Conservation (phyloP, 2,329 filamentous ascomycete genomes). For the Colletotrichum somersetense region DNA sequence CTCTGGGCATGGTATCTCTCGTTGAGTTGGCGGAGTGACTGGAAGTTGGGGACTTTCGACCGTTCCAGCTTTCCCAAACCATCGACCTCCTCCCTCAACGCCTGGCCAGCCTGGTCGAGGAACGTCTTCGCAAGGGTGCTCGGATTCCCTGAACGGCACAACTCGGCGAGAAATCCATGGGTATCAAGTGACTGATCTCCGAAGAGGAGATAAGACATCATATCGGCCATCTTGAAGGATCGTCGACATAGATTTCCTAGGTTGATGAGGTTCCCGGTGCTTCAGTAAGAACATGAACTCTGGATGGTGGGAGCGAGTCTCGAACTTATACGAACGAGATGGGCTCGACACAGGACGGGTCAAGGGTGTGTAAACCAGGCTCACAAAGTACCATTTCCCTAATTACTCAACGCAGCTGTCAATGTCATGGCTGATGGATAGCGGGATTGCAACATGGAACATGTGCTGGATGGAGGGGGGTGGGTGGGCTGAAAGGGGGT, state of each 20-base stretch:
- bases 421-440: conserved; percentile 42
- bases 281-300: conserved; percentile 22
- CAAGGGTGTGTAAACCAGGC: conserved; percentile 31
- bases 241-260: conserved; percentile 47
- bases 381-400: conserved; percentile 35
- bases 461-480: conserved; percentile 41
- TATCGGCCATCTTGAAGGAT: conserved; percentile 57
- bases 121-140: conserved; percentile 71
- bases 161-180: conserved; percentile 70
- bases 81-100: conserved; percentile 71
- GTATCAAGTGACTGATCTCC: conserved; percentile 80
- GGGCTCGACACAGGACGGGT: conserved; percentile 27
- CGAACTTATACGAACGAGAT: conserved; percentile 44
- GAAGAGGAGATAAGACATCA: conserved; percentile 72
- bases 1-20: conserved; percentile 71
- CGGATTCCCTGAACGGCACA: conserved; percentile 59
- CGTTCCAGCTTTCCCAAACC: conserved; percentile 68
- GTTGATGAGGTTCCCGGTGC: conserved; percentile 41
- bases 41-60: conserved; percentile 70
- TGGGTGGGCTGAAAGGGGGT: conserved; percentile 40
- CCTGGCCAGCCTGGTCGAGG: conserved; percentile 68
- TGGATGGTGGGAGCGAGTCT: conserved; percentile 38
- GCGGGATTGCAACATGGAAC: conserved; percentile 42
- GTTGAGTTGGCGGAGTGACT: conserved; percentile 73
- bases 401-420: conserved; percentile 46